phyloP scores from a whole-genome alignment of 2,329 filamentous ascomycete species.

The Botrytis pseudocinerea region DNA sequence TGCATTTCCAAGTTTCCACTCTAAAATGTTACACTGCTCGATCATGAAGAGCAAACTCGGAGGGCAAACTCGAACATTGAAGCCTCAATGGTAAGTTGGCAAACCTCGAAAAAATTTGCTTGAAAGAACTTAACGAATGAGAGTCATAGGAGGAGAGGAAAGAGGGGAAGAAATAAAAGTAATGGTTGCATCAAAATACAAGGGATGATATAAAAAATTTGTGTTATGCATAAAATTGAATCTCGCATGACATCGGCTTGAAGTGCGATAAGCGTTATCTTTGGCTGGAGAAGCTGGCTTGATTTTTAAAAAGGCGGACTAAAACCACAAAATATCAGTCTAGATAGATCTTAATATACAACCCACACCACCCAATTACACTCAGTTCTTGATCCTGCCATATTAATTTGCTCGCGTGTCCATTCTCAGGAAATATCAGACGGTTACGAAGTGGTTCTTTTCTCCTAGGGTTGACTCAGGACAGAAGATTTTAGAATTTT shows the following conservation, averaged over 20 bases:
- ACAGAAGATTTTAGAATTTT: not conserved
- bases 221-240: constrained; percentile 8
- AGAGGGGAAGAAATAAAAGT: not conserved
- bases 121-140: not conserved
- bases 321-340: not conserved
- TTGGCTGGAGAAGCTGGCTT: not conserved
- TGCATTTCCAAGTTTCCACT: constrained; percentile 11
- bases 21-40: not conserved
- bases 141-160: not conserved
- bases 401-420: constrained; percentile 10
- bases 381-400: not conserved
- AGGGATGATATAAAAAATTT: not conserved
- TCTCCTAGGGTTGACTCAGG: not conserved
- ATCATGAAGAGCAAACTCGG: not conserved
- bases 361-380: not conserved
- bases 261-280: constrained; percentile 3
- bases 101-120: not conserved
- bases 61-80: not conserved
- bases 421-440: not conserved
- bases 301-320: constrained; percentile 4
- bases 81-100: not conserved
- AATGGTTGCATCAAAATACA: not conserved
- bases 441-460: not conserved
- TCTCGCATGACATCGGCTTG: not conserved
- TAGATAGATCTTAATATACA: not conserved